Evolutionary conservation across 495 filamentous ascomycete species (phyloP).

Genomic region (Amorphotheca resinae): DNA sequence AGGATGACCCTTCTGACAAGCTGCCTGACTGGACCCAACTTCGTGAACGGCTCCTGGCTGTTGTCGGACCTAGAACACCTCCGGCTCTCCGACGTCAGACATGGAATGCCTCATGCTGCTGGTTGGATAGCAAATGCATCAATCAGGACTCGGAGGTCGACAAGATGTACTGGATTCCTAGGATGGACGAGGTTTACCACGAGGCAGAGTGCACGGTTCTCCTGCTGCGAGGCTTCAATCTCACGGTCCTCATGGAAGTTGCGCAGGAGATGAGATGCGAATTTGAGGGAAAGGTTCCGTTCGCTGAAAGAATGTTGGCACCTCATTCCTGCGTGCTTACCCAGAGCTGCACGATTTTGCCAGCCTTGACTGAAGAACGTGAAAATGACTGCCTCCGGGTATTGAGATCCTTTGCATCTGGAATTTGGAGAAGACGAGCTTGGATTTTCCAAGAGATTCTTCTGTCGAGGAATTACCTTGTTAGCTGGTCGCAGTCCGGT

Average conservation of each 20-base stretch:
- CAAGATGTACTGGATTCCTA: slow-evolving; percentile 3
- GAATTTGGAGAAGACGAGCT: slow-evolving; percentile 1
- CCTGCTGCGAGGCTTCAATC: not conserved
- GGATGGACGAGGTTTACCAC: slow-evolving; percentile 1
- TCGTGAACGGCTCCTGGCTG: not conserved
- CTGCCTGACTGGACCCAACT: not conserved
- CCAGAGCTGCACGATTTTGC: not conserved
- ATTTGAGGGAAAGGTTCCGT: not conserved
- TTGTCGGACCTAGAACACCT: not conserved
- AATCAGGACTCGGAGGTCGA: slow-evolving; percentile 1
- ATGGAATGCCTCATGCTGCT: slow-evolving; percentile 1
- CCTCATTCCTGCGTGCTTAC: not conserved
- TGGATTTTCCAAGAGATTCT: slow-evolving; percentile 6
- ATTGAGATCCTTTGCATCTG: not conserved
- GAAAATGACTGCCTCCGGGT: not conserved
- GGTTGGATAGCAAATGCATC: slow-evolving; percentile 4
- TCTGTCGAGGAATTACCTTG: not conserved
- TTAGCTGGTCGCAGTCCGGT: not conserved
- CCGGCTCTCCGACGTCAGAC: not conserved
- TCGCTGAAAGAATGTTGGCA: not conserved
- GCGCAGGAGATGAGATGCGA: not conserved
- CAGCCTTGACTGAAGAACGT: not conserved
- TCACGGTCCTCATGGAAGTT: not conserved
- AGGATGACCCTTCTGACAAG: not conserved
- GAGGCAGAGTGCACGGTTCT: slow-evolving; percentile 1